These are phyloP conservation scores for Neovahlkampfia damariscottae DNA, from an alignment of 78 protist genomes.

Conservation along the genomic window DNA sequence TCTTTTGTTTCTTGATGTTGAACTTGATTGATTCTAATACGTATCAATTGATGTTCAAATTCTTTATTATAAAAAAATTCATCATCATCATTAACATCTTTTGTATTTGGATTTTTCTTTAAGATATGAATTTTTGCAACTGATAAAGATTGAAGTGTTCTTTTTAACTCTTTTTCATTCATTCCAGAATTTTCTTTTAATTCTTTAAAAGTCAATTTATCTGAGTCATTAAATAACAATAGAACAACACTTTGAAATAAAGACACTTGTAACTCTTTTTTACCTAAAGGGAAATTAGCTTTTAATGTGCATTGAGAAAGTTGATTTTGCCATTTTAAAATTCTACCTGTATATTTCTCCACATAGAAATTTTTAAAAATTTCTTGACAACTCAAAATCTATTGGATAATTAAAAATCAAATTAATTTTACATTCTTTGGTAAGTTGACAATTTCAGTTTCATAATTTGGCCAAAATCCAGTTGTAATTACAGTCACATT, in stretches of 20 bases:
- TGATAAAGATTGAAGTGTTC: conserved; percentile 52
- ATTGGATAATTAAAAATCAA: no score
- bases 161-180: conserved; percentile 42
- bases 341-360: conserved; percentile 50
- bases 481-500: conserved; percentile 67
- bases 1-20: conserved; percentile 79
- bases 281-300: conserved; percentile 37
- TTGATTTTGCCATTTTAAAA: conserved; percentile 63
- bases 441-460: neutral
- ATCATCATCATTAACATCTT: conserved; percentile 45
- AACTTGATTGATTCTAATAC: conserved; percentile 71
- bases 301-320: conserved; percentile 43
- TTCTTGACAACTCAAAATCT: conserved; percentile 44
- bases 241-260: conserved; percentile 65
- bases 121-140: conserved; percentile 17
- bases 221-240: conserved; percentile 52
- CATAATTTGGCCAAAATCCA: conserved; percentile 76
- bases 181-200: conserved; percentile 30
- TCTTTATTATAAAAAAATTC: conserved; percentile 42
- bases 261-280: conserved; percentile 67
- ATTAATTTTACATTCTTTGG: conserved; percentile 7
- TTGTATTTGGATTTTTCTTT: conserved; percentile 12
- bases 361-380: conserved; percentile 51
- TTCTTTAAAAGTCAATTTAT: conserved; percentile 22
- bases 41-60: conserved; percentile 39